A percentile compares a stretch with the other conserved stretches of the same genome.
Evolutionary conservation across 208 protist genomes (phyloP).

Genomic region (Wallacemonas sp.): DNA sequence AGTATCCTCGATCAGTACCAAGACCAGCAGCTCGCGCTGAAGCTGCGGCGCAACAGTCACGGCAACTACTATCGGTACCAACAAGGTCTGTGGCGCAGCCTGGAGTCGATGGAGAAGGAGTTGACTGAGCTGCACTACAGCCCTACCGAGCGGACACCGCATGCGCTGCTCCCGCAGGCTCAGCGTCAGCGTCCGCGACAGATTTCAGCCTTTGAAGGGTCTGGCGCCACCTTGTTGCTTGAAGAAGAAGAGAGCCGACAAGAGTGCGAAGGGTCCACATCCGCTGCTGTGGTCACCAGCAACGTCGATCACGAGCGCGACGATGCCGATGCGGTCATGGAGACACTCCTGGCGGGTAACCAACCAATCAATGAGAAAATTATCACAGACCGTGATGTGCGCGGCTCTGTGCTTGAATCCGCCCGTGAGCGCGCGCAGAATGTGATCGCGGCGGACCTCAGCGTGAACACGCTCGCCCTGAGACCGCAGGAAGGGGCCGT

Average conservation of each 20-base stretch:
- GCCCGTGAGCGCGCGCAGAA: conserved; percentile 36
- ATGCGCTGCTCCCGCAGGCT: conserved; percentile 41
- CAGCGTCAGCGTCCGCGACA: conserved; percentile 27
- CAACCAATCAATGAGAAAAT: conserved; percentile 54
- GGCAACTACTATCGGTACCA: conserved; percentile 85
- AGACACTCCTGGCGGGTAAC: conserved; percentile 19
- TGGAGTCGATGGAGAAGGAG: conserved; percentile 59
- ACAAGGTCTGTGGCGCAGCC: conserved; percentile 75
- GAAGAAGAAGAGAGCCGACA: conserved; percentile 20
- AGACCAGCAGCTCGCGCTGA: conserved; percentile 27
- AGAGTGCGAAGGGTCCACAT: background rate
- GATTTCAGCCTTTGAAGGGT: conserved; percentile 46
- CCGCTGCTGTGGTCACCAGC: background rate
- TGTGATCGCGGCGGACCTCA: conserved; percentile 47
- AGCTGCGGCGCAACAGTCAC: conserved; percentile 51
- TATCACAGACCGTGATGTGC: conserved; percentile 44
- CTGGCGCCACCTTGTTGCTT: conserved; percentile 44
- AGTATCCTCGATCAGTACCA: conserved; percentile 73
- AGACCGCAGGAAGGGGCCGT: background rate
- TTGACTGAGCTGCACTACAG: conserved; percentile 64
- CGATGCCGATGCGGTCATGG: conserved; percentile 14
- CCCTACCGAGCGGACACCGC: conserved; percentile 65
- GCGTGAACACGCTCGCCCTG: conserved; percentile 21
- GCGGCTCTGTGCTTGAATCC: conserved; percentile 59
- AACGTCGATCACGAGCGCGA: background rate